Conservation (phyloP, 129 eudicot genomes). For the Flaveria trinervia region DNA sequence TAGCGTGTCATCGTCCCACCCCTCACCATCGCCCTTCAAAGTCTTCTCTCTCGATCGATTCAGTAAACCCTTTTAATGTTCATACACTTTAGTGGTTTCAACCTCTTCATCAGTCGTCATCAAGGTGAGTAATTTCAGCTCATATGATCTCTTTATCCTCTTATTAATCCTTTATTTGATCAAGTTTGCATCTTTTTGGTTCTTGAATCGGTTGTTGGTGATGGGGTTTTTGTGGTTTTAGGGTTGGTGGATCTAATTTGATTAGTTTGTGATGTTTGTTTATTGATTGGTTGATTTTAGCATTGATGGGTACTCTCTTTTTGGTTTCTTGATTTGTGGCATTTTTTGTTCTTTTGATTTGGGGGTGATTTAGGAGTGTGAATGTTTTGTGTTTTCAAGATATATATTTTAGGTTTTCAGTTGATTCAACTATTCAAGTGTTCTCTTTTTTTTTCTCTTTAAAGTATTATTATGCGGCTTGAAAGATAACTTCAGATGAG, state of each 20-base stretch:
- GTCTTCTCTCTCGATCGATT: conserved; percentile 32
- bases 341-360: conserved; percentile 4
- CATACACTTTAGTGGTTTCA: not conserved
- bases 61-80: conserved; percentile 24
- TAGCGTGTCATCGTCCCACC: conserved; percentile 42
- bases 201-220: conserved; percentile 7
- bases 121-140: conserved; percentile 26
- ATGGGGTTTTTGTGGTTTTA: conserved; percentile 7
- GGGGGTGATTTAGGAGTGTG: not conserved
- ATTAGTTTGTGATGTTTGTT: not conserved
- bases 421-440: not conserved
- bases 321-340: conserved; percentile 12
- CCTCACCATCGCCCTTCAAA: conserved; percentile 21
- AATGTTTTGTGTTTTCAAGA: not conserved
- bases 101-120: conserved; percentile 12
- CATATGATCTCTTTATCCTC: not conserved
- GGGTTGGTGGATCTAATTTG: conserved; percentile 22
- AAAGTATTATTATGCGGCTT: not conserved
- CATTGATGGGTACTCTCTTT: not conserved
- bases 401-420: not conserved
- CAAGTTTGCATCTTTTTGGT: not conserved
- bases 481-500: no score
- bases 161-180: not conserved
- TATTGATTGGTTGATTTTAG: conserved; percentile 11
- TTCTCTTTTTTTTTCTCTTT: no score